Evolutionary conservation across 257 asterid genomes (phyloP), one percentile per base, ranked within the genome.

Genomic region (Linderniella brevidens): DNA sequence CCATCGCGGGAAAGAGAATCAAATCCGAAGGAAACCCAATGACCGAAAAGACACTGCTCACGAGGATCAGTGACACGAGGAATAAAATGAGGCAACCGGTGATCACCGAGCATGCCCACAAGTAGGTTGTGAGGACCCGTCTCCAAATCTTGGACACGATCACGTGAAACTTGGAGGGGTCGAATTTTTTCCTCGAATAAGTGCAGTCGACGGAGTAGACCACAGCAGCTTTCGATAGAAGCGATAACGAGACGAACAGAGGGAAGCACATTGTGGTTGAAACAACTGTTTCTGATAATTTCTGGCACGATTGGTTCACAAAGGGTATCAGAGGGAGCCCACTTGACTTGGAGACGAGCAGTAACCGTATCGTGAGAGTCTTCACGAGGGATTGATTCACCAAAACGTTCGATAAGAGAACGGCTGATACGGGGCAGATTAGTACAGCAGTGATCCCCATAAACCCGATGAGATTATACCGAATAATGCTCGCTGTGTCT

Each of bases 171-270:
- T 76, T 78, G 0, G 52, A 78, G 18, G 55, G 35, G 25, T 80
- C 85, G 35, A 78, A 80, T 16, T 57, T 64, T 65, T 58, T 80
- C 70, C 82, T 71, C 9, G 93, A 70, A 62, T 80, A 88, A 10
- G 95, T 80, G 62, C 93, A 88, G 65, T 84, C 98, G 41, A 88
- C 95, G 0, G 92, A 65, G 67, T 84, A 69, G 17, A 76, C 98
- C 20, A 88, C 80, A 18, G 94, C 94, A 35, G 90, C 92, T 57
- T 84, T 88, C 0, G 95, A 88, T 54, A 80, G 44, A 37, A 88
- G 77, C 8, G 73, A 72, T 37, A 76, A 44, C 8, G 86, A 71
- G 38, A 69, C 52, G 37, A 74, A 80, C 56, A 88, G 45, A 17
- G 98, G 98, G 79, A 84, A 88, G 64, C 92, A 73, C 66, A 72